These are phyloP conservation scores for Eruca vesicaria DNA, from an alignment of 441 rosid genomes.

Conservation along the genomic window DNA sequence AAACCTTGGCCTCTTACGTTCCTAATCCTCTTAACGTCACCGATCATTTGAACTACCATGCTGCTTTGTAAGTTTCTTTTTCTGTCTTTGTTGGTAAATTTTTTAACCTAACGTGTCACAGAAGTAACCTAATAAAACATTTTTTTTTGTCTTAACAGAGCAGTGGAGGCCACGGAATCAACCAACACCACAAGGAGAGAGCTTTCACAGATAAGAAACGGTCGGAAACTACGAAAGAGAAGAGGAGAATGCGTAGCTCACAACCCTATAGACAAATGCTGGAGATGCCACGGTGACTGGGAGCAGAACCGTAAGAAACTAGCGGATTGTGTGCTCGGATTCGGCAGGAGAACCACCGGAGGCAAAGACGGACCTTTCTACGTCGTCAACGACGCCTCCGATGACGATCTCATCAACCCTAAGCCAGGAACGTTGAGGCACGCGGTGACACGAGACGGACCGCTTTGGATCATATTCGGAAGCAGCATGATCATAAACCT, in stretches of 20 bases:
- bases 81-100: neutral
- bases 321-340: conserved; percentile 57
- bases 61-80: conserved; percentile 28
- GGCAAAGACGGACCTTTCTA: conserved; percentile 46
- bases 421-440: conserved; percentile 60
- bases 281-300: conserved; percentile 63
- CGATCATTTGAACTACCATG: conserved; percentile 32
- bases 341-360: conserved; percentile 52
- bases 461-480: conserved; percentile 59
- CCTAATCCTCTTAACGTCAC: conserved; percentile 47
- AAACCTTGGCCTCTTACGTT: conserved; percentile 27
- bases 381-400: conserved; percentile 48
- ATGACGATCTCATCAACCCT: conserved; percentile 43
- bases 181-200: conserved; percentile 49
- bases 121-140: neutral
- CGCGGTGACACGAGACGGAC: conserved; percentile 50
- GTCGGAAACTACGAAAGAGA: neutral
- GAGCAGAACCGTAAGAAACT: conserved; percentile 41
- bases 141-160: conserved; percentile 12
- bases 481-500: conserved; percentile 48
- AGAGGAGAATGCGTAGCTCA: conserved; percentile 45
- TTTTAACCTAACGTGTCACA: neutral
- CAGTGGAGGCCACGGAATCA: conserved; percentile 20
- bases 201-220: conserved; percentile 12
- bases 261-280: conserved; percentile 65